Percentiles rank a stretch among this genome's conserved stretches.
Conservation (phyloP, 2,329 filamentous ascomycete genomes). For the Colletotrichum liriopes region DNA sequence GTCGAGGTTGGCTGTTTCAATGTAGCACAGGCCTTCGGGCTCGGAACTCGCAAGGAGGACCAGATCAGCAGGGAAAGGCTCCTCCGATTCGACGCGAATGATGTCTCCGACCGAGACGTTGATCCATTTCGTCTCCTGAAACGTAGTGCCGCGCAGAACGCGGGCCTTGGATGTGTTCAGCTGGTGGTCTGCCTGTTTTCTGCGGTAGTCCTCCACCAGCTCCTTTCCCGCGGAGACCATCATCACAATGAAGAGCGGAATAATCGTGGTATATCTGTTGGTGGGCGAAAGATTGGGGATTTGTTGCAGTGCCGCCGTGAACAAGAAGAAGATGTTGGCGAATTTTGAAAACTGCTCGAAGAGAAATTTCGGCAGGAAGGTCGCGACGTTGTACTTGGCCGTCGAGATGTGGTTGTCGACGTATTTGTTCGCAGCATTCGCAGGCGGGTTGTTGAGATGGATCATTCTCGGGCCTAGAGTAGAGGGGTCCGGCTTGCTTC, state of each 20-base stretch:
- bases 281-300: constrained; percentile 96
- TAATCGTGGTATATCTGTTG: constrained; percentile 96
- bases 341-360: constrained; percentile 99
- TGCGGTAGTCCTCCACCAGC: constrained; percentile 91
- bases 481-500: constrained; percentile 88
- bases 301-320: constrained; percentile 94
- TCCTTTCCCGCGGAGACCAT: constrained; percentile 97
- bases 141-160: constrained; percentile 86
- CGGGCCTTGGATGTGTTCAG: constrained; percentile 90
- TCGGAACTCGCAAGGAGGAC: constrained; percentile 95
- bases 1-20: constrained; percentile 97
- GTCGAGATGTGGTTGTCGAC: constrained; percentile 98
- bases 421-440: constrained; percentile 91
- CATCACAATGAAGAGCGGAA: constrained; percentile 90
- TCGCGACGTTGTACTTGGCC: constrained; percentile 94
- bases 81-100: constrained; percentile 92
- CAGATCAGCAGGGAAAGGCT: constrained; percentile 94
- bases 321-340: constrained; percentile 99
- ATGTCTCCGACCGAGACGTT: constrained; percentile 95
- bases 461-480: constrained; percentile 94
- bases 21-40: constrained; percentile 97
- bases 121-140: constrained; percentile 93
- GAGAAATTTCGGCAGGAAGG: constrained; percentile 96
- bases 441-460: constrained; percentile 95
- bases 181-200: constrained; percentile 87